Evolutionary conservation across 1,284 basidiomycete genomes (phyloP).

Genomic region (Tremellales sp.): DNA sequence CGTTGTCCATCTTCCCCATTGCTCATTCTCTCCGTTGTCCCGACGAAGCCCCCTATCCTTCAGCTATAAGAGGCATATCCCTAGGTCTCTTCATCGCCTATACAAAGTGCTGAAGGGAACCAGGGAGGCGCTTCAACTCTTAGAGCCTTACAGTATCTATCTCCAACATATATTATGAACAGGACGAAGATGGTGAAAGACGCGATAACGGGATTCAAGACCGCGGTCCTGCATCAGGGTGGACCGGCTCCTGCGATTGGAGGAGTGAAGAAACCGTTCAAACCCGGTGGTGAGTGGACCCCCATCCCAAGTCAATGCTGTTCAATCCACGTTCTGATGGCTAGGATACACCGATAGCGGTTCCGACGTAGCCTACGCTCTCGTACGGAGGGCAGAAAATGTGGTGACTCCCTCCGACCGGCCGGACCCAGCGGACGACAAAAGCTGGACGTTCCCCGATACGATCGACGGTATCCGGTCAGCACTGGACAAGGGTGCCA

Average conservation of each 20-base stretch:
- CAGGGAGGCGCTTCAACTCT: too few species aligned
- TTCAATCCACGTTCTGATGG: background rate
- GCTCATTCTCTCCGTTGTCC: too few species aligned
- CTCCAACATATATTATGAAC: background rate
- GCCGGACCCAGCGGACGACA: conserved; percentile 15
- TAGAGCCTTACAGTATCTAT: too few species aligned
- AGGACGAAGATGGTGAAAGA: background rate
- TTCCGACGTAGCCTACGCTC: conserved; percentile 30
- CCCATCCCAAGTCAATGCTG: background rate
- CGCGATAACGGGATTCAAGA: background rate
- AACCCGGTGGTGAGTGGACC: conserved; percentile 25
- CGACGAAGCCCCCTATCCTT: too few species aligned
- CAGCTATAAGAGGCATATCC: too few species aligned
- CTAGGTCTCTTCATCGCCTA: too few species aligned
- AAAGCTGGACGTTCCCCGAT: conserved; percentile 33
- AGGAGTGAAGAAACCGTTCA: conserved; percentile 31
- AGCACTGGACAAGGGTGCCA: conserved; percentile 25
- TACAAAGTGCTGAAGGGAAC: too few species aligned
- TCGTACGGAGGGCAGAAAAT: conserved; percentile 8
- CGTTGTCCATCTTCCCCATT: too few species aligned
- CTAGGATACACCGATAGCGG: conserved; percentile 29
- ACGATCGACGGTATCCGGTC: conserved; percentile 17
- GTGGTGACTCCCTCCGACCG: conserved; percentile 12
- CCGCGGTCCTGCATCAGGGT: conserved; percentile 20
- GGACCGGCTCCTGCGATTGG: conserved; percentile 19